These are phyloP conservation scores for Neurospora sp. DNA, from an alignment of 495 filamentous ascomycete species.

Conservation along the genomic window DNA sequence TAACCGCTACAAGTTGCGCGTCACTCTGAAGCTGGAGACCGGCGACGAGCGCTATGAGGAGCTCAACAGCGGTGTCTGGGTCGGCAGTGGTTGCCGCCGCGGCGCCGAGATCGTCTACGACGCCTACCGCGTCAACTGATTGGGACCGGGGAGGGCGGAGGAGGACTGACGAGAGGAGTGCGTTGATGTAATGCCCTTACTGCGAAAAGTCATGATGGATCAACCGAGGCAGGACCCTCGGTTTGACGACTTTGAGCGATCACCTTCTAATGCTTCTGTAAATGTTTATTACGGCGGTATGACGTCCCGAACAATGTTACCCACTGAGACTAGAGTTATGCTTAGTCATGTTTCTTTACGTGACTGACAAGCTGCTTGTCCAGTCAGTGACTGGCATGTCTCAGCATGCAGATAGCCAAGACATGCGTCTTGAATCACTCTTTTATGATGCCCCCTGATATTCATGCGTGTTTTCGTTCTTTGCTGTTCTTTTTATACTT, in stretches of 20 bases:
- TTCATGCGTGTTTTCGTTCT: not conserved
- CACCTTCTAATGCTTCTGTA: not conserved
- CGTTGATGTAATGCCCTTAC: not conserved
- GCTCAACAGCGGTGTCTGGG: slow-evolving; percentile 17
- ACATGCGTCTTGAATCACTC: not conserved
- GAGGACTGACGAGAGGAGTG: not conserved
- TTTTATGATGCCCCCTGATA: not conserved
- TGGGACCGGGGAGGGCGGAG: not conserved
- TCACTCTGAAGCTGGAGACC: slow-evolving; percentile 20
- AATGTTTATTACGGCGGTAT: not conserved
- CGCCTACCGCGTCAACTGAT: slow-evolving; percentile 19
- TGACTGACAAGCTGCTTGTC: not conserved
- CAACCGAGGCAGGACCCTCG: not conserved
- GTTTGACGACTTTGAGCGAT: not conserved
- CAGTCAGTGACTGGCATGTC: not conserved
- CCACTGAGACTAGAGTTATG: not conserved
- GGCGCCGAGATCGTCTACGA: slow-evolving; percentile 27
- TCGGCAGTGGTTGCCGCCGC: slow-evolving; percentile 17
- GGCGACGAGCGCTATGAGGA: slow-evolving; percentile 18
- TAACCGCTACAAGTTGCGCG: slow-evolving; percentile 17
- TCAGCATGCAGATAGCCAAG: not conserved
- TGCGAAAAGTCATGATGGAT: not conserved
- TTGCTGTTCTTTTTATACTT: not conserved
- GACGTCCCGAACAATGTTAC: not conserved
- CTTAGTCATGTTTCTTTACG: not conserved